Conservation (phyloP, 108 stramenopile genomes). For the Phaeodactylum tricornutum region DNA sequence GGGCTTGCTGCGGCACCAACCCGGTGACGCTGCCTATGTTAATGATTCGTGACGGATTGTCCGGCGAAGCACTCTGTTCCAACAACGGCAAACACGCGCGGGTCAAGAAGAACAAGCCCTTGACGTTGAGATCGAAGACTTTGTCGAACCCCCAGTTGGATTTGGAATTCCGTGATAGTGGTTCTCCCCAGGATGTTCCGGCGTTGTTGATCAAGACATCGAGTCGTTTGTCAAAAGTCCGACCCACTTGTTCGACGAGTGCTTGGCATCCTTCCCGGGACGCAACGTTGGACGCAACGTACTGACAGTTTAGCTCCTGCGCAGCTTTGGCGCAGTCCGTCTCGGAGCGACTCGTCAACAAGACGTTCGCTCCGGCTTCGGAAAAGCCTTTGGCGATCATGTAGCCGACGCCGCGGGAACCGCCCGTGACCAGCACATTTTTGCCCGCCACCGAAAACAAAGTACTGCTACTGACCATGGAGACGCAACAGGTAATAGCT, state of each 20-base stretch:
- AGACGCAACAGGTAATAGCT: too few species aligned
- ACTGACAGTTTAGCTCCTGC: constrained; percentile 25
- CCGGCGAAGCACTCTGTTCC: constrained; percentile 30
- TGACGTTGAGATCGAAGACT: constrained; percentile 88
- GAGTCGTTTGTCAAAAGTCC: constrained; percentile 49
- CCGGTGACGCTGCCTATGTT: constrained; percentile 91
- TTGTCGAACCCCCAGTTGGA: constrained; percentile 94
- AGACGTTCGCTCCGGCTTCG: constrained; percentile 71
- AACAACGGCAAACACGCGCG: constrained; percentile 80
- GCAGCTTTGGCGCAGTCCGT: constrained; percentile 64
- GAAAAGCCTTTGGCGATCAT: constrained; percentile 85
- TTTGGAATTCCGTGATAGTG: constrained; percentile 55
- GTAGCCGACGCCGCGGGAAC: constrained; percentile 79
- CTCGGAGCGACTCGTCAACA: constrained; percentile 71
- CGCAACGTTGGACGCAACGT: constrained; percentile 69
- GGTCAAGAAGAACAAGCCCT: constrained; percentile 85
- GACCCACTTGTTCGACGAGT: constrained; percentile 42
- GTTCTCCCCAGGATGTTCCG: constrained; percentile 57
- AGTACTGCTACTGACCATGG: too few species aligned
- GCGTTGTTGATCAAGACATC: constrained; percentile 83
- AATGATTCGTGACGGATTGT: constrained; percentile 82
- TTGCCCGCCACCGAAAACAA: constrained; percentile 37
- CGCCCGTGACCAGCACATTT: constrained; percentile 89
- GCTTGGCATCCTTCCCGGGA: constrained; percentile 73
- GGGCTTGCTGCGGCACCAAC: constrained; percentile 74